Percentiles rank a stretch among this genome's conserved stretches.
phyloP scores from a whole-genome alignment of 441 rosid genomes.

The Adansonia rubrostipa region DNA sequence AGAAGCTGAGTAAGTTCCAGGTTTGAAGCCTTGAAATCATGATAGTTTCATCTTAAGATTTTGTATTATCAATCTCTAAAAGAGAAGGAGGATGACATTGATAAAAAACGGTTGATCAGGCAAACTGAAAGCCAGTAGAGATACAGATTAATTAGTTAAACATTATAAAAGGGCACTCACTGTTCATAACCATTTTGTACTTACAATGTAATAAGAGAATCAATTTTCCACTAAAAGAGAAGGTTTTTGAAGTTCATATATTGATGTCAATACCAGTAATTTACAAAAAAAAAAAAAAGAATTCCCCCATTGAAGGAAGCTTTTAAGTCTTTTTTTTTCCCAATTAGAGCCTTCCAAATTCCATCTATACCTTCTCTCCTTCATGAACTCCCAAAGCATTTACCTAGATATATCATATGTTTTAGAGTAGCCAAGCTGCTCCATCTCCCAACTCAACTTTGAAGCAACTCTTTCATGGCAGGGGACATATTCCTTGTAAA shows the following conservation, averaged over 20 bases:
- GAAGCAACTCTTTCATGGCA: conserved; percentile 62
- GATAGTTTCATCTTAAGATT: background rate
- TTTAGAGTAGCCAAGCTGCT: conserved; percentile 54
- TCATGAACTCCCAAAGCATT: conserved; percentile 17
- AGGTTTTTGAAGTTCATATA: conserved; percentile 37
- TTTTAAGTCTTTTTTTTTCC: conserved; percentile 25
- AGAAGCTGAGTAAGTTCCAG: too few species aligned
- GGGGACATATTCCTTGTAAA: conserved; percentile 63
- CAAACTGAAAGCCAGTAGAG: background rate
- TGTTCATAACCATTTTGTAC: conserved; percentile 38
- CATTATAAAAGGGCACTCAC: conserved; percentile 28
- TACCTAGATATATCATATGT: conserved; percentile 51
- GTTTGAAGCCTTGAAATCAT: too few species aligned
- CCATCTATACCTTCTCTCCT: conserved; percentile 26
- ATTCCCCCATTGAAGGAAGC: conserved; percentile 37
- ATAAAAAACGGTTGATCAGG: conserved; percentile 6
- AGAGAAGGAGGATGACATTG: background rate
- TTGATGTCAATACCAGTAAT: conserved; percentile 52
- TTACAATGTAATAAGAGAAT: conserved; percentile 40
- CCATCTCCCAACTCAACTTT: conserved; percentile 70
- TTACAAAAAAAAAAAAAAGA: conserved; percentile 42
- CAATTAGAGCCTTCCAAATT: conserved; percentile 40
- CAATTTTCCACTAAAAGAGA: conserved; percentile 32
- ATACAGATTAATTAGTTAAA: conserved; percentile 34
- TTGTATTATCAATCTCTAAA: background rate